Percentiles rank a stretch among this genome's conserved stretches.
phyloP scores from a whole-genome alignment of 352 stramenopile genomes.

The Globisporangium emineosum region DNA sequence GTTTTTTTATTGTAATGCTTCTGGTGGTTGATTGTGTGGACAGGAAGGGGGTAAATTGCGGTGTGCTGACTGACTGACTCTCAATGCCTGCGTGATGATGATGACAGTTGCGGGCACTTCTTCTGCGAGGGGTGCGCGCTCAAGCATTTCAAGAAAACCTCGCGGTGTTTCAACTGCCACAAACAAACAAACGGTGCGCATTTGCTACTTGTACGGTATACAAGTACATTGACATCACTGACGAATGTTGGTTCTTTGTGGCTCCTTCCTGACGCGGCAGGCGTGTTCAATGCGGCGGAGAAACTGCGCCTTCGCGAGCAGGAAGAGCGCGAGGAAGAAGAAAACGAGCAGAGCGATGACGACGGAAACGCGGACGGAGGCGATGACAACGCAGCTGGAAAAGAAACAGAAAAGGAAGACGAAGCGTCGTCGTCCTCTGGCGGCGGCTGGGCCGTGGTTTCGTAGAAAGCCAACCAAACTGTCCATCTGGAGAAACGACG shows the following conservation, averaged over 20 bases:
- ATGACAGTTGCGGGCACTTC: slow-evolving; percentile 91
- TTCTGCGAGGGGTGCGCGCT: slow-evolving; percentile 95
- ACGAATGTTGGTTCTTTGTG: background rate
- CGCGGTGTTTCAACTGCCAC: slow-evolving; percentile 91
- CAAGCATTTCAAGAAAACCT: slow-evolving; percentile 78
- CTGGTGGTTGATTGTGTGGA: background rate
- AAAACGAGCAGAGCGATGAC: slow-evolving; percentile 8
- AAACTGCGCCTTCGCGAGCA: slow-evolving; percentile 66
- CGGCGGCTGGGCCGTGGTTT: slow-evolving; percentile 19
- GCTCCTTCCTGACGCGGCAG: slow-evolving; percentile 7
- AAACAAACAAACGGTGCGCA: slow-evolving; percentile 90
- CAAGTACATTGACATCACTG: too few species aligned
- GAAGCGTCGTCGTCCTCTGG: background rate
- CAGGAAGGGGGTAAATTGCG: background rate
- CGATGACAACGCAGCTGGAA: slow-evolving; percentile 6
- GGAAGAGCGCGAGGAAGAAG: slow-evolving; percentile 25
- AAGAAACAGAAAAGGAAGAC: background rate
- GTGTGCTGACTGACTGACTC: background rate
- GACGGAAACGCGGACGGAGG: background rate
- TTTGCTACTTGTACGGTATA: too few species aligned
- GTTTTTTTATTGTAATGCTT: slow-evolving; percentile 11
- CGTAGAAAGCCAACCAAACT: too few species aligned
- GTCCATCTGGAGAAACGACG: too few species aligned
- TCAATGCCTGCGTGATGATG: background rate
- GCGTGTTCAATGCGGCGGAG: slow-evolving; percentile 88